These are phyloP conservation scores for Artemisia argyi DNA, from an alignment of 129 eudicot genomes.

Conservation along the genomic window DNA sequence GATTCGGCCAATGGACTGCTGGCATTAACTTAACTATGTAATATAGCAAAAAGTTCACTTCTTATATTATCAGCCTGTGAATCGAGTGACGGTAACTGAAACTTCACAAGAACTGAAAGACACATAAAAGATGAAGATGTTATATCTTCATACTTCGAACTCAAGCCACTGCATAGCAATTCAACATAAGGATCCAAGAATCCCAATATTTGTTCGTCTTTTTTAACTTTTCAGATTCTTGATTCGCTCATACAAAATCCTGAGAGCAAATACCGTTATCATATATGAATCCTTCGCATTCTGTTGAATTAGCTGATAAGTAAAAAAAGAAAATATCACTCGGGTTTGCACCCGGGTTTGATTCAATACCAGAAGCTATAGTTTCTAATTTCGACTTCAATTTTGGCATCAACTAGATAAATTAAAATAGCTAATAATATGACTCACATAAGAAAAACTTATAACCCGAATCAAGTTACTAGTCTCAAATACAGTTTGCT, in stretches of 20 bases:
- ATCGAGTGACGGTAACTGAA: conserved; percentile 69
- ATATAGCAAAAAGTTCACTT: conserved; percentile 63
- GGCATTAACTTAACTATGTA: conserved; percentile 61
- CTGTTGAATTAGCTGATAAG: conserved; percentile 58
- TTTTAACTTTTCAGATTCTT: conserved; percentile 50
- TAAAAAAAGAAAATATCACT: conserved; percentile 66
- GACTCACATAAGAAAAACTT: too few species aligned
- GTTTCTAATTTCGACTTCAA: conserved; percentile 63
- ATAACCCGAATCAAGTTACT: too few species aligned
- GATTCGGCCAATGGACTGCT: conserved; percentile 63
- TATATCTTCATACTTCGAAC: conserved; percentile 75
- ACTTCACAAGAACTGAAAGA: conserved; percentile 46
- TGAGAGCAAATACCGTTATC: conserved; percentile 73
- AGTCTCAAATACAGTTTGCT: too few species aligned
- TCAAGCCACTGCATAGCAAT: conserved; percentile 61
- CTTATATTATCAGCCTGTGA: conserved; percentile 69
- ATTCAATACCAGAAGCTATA: conserved; percentile 72
- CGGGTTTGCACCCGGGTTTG: conserved; percentile 62
- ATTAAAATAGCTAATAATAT: too few species aligned
- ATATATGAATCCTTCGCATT: conserved; percentile 54
- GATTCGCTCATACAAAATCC: conserved; percentile 51
- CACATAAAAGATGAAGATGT: conserved; percentile 63
- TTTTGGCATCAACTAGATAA: conserved; percentile 59
- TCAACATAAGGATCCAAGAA: conserved; percentile 72
- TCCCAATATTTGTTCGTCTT: conserved; percentile 44